Conservation (phyloP, 495 filamentous ascomycete genomes). For the Neurospora sp. region DNA sequence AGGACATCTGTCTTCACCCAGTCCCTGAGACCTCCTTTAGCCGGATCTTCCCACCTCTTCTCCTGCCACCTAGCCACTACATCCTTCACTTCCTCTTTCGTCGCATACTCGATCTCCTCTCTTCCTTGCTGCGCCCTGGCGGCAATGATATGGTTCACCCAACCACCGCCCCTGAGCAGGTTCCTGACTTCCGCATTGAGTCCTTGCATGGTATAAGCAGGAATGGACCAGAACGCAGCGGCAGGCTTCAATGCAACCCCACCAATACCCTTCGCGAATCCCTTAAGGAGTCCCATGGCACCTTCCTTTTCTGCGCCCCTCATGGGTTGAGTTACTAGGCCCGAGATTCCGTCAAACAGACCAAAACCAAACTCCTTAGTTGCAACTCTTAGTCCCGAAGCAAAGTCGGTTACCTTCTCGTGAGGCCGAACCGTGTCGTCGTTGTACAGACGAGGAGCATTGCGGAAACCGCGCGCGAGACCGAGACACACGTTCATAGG, state of each 20-base stretch:
- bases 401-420: constrained; percentile 60
- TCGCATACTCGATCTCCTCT: constrained; percentile 43
- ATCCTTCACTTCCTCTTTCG: constrained; percentile 44
- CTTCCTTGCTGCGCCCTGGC: constrained; percentile 64
- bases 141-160: constrained; percentile 61
- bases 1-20: constrained; percentile 8
- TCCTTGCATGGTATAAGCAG: constrained; percentile 66
- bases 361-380: constrained; percentile 59
- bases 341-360: constrained; percentile 61
- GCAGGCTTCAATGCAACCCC: constrained; percentile 60
- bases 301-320: constrained; percentile 61
- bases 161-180: constrained; percentile 44
- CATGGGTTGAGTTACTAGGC: constrained; percentile 60
- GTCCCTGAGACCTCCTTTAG: constrained; percentile 1
- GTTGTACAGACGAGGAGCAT: constrained; percentile 69
- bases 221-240: constrained; percentile 56
- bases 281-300: constrained; percentile 58
- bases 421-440: constrained; percentile 59
- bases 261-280: constrained; percentile 65
- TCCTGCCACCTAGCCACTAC: constrained; percentile 49
- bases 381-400: constrained; percentile 56
- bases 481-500: constrained; percentile 74
- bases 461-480: constrained; percentile 77
- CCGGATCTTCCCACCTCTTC: constrained; percentile 21
- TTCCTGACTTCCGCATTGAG: constrained; percentile 64